Evolutionary conservation across 345 rosid genomes (phyloP).

Genomic region (Moricandia moricandioides): DNA sequence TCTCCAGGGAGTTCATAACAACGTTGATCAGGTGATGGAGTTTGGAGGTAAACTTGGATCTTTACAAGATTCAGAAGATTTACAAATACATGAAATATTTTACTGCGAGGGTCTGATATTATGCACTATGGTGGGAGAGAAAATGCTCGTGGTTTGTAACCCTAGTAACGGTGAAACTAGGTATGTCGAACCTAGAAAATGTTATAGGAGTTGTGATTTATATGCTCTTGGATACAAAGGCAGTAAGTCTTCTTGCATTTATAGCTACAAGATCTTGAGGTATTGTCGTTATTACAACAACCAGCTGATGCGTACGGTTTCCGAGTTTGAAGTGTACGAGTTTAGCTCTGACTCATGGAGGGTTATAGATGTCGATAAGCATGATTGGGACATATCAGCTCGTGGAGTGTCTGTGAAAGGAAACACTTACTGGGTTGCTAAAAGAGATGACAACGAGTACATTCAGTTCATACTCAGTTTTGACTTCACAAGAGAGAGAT

Average conservation of each 20-base stretch:
- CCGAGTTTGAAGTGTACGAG: neutral
- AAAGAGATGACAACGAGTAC: neutral
- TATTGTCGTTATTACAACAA: neutral
- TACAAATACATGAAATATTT: neutral
- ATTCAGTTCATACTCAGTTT: neutral
- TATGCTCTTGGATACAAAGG: neutral
- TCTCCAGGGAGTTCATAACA: neutral
- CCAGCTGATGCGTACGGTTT: neutral
- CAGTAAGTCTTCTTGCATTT: neutral
- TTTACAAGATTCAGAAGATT: neutral
- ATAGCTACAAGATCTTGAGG: conserved; percentile 5
- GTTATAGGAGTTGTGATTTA: neutral
- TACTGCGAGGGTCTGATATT: neutral
- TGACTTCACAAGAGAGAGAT: neutral
- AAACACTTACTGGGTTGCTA: conserved; percentile 2
- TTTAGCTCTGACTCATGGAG: neutral
- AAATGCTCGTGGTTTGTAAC: neutral
- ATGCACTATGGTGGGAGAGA: neutral
- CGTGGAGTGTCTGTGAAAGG: conserved; percentile 2
- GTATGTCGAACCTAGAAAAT: neutral
- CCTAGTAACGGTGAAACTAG: neutral
- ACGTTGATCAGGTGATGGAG: neutral
- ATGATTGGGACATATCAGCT: neutral
- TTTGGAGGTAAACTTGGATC: neutral
- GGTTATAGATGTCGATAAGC: neutral